phyloP scores from a whole-genome alignment of 805 yeast species.

The Huiozyma sinensis region DNA sequence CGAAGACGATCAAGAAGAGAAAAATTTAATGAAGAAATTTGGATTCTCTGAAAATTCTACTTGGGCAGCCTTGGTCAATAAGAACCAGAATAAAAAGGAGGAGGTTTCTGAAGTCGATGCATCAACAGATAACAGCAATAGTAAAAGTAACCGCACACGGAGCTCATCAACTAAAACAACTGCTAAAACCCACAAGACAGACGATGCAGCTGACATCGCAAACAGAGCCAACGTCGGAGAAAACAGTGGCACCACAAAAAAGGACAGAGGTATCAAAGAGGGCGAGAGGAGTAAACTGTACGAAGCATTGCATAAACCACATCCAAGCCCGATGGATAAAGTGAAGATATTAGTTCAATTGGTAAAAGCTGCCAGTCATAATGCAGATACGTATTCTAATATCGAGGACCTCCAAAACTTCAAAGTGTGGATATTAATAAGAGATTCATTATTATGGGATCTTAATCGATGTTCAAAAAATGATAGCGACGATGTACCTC shows the following conservation, averaged over 20 bases:
- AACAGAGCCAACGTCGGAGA: neutral
- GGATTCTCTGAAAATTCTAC: slow-evolving; percentile 25
- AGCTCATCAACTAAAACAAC: neutral
- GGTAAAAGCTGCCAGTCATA: slow-evolving; percentile 22
- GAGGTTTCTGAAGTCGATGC: neutral
- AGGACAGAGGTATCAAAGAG: neutral
- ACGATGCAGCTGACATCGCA: no score
- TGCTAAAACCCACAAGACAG: neutral
- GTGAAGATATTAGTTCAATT: slow-evolving; percentile 19
- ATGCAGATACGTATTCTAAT: slow-evolving; percentile 23
- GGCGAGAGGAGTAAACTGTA: slow-evolving; percentile 5
- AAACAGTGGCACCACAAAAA: neutral
- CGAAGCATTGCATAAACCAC: slow-evolving; percentile 3
- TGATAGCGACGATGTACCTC: neutral
- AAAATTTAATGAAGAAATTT: slow-evolving; percentile 21
- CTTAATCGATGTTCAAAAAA: slow-evolving; percentile 8
- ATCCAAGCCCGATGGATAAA: slow-evolving; percentile 7
- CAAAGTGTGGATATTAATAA: slow-evolving; percentile 25
- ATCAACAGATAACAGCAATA: neutral
- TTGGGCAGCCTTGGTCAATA: slow-evolving; percentile 23
- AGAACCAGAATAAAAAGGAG: slow-evolving; percentile 5
- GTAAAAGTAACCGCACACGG: no score
- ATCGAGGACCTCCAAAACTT: slow-evolving; percentile 24
- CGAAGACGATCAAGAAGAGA: slow-evolving; percentile 8
- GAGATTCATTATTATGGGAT: slow-evolving; percentile 27